A percentile compares a stretch with the other conserved stretches of the same genome.
Conservation (phyloP, 2,329 filamentous ascomycete genomes). For the Metarhizium anisopliae region DNA sequence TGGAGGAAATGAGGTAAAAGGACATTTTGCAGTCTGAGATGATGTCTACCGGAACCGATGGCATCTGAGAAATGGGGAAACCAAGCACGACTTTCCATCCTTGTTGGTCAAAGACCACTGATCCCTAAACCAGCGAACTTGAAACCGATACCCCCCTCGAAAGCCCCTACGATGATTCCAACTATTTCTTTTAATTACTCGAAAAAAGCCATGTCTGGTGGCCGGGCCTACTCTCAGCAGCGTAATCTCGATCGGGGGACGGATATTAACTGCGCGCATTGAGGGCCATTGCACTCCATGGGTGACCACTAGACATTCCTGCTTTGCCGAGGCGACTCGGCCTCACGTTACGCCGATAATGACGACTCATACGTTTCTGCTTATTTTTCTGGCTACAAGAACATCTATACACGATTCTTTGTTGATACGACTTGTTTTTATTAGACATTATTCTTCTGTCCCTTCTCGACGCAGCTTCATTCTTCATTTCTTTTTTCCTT, state of each 20-base stretch:
- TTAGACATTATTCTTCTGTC: too few relatives aligned
- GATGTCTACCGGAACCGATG: neutral
- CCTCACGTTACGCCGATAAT: neutral
- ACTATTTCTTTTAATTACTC: neutral
- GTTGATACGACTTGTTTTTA: neutral
- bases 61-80: neutral
- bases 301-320: neutral
- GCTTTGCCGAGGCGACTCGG: neutral
- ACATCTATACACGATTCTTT: neutral
- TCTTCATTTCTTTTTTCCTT: neutral
- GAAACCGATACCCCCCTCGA: neutral
- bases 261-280: too few relatives aligned
- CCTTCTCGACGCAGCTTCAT: neutral
- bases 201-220: neutral
- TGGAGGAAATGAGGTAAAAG: conserved; percentile 42
- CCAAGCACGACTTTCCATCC: neutral
- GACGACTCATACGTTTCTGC: neutral
- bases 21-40: neutral
- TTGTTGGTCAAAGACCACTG: neutral
- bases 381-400: neutral
- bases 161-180: neutral
- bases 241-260: neutral
- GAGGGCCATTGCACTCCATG: neutral
- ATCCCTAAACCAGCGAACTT: neutral
- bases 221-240: neutral